A percentile compares a stretch with the other conserved stretches of the same genome.
Evolutionary conservation across 2,329 filamentous ascomycete species (phyloP).

Genomic region (Arthrinium phaeospermum): DNA sequence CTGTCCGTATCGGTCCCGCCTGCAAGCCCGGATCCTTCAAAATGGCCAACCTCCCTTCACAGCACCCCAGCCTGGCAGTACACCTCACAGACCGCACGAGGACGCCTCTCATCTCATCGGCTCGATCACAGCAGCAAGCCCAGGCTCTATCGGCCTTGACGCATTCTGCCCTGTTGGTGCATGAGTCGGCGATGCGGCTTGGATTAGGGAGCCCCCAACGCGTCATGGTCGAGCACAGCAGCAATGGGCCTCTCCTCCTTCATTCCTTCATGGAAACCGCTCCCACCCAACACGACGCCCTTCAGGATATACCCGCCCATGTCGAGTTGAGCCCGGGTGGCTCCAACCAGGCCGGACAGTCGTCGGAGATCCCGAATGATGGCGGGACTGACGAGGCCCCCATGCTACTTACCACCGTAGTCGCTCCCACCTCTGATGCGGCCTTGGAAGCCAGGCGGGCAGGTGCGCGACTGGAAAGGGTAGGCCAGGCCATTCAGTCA

Average conservation of each 20-base stretch:
- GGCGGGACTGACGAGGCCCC: slow-evolving; percentile 47
- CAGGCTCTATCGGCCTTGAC: slow-evolving; percentile 60
- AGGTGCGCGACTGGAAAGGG: slow-evolving; percentile 57
- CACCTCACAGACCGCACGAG: slow-evolving; percentile 63
- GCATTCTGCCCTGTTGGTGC: slow-evolving; percentile 57
- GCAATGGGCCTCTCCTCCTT: slow-evolving; percentile 42
- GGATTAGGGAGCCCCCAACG: slow-evolving; percentile 60
- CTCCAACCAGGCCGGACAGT: neutral
- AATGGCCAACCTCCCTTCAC: slow-evolving; percentile 52
- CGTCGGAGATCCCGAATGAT: slow-evolving; percentile 16
- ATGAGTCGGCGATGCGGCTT: slow-evolving; percentile 58
- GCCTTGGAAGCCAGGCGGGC: slow-evolving; percentile 58
- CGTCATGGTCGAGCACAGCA: slow-evolving; percentile 62
- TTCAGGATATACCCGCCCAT: neutral
- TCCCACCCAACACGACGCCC: neutral
- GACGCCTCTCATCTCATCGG: slow-evolving; percentile 63
- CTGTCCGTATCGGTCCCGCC: neutral
- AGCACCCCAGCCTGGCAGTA: slow-evolving; percentile 58
- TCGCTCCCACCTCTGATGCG: slow-evolving; percentile 55
- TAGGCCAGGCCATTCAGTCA: slow-evolving; percentile 60
- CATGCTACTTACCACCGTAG: slow-evolving; percentile 60
- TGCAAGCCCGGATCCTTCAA: neutral
- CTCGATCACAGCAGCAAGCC: slow-evolving; percentile 49
- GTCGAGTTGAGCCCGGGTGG: neutral
- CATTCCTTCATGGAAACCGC: slow-evolving; percentile 33